These are phyloP conservation scores for Lecanicillium sp. DNA, from an alignment of 2,329 filamentous ascomycete species.

Conservation along the genomic window DNA sequence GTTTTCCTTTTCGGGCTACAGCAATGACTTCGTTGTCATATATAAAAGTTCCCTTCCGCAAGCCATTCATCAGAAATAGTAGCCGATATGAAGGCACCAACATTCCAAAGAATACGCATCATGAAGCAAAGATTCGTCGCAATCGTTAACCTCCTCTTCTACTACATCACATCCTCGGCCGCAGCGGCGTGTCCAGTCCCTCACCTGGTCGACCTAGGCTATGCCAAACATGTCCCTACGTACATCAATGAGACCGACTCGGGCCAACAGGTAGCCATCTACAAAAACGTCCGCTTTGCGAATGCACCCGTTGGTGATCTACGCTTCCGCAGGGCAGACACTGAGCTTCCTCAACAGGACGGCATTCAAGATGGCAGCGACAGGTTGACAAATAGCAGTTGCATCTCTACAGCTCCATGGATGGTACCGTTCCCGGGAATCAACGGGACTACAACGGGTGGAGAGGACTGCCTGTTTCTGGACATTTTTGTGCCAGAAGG, in stretches of 20 bases:
- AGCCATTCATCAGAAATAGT: too few relatives aligned
- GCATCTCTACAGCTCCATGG: constrained; percentile 12
- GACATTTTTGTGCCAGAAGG: constrained; percentile 15
- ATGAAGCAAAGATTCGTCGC: background rate
- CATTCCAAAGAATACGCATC: background rate
- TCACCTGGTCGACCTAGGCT: constrained; percentile 11
- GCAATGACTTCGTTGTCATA: too few relatives aligned
- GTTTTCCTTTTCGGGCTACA: too few relatives aligned
- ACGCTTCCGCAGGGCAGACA: constrained; percentile 14
- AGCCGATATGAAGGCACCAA: too few relatives aligned
- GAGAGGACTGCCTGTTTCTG: constrained; percentile 16
- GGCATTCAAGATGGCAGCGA: constrained; percentile 12
- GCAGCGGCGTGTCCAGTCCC: background rate
- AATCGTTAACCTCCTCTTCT: background rate
- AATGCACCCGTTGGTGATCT: constrained; percentile 15
- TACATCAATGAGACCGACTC: constrained; percentile 13
- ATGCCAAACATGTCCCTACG: constrained; percentile 13
- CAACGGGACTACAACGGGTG: constrained; percentile 14
- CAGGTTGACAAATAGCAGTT: constrained; percentile 4
- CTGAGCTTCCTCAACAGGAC: constrained; percentile 4
- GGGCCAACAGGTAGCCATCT: constrained; percentile 12
- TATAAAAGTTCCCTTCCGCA: too few relatives aligned
- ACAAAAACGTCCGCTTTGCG: constrained; percentile 19
- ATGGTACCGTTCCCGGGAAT: constrained; percentile 10
- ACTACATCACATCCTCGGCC: background rate